Percentiles rank a stretch among this genome's conserved stretches.
phyloP scores from a whole-genome alignment of 2,329 filamentous ascomycete genomes.

The Hypoxylon sp. region DNA sequence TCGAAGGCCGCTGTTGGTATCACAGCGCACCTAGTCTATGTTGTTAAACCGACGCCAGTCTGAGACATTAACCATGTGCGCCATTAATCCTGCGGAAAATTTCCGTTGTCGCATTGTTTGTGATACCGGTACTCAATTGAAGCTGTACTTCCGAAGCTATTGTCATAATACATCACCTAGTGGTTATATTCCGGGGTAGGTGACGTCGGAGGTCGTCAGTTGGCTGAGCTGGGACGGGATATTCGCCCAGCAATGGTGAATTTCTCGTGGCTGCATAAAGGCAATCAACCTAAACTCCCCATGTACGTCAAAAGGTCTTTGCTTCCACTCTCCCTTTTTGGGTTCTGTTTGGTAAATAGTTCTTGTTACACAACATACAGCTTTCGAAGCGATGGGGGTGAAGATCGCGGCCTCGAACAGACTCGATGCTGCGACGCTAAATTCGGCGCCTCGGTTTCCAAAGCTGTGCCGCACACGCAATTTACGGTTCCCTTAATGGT shows the following conservation, averaged over 20 bases:
- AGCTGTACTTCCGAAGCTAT: slow-evolving; percentile 8
- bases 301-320: slow-evolving; percentile 15
- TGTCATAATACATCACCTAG: slow-evolving; percentile 5
- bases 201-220: slow-evolving; percentile 26
- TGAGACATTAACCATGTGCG: slow-evolving; percentile 23
- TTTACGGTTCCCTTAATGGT: slow-evolving; percentile 28
- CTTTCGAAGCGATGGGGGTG: slow-evolving; percentile 22
- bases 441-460: slow-evolving; percentile 25
- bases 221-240: background rate
- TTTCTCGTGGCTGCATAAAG: slow-evolving; percentile 15
- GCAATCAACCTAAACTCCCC: slow-evolving; percentile 12
- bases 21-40: background rate
- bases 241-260: slow-evolving; percentile 3
- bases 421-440: slow-evolving; percentile 41
- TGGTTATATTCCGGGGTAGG: slow-evolving; percentile 37
- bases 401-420: slow-evolving; percentile 39
- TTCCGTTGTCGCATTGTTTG: slow-evolving; percentile 11
- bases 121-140: background rate
- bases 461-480: slow-evolving; percentile 43
- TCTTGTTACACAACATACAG: slow-evolving; percentile 35
- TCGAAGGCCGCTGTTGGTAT: slow-evolving; percentile 3
- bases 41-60: slow-evolving; percentile 8
- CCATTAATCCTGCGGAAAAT: slow-evolving; percentile 2
- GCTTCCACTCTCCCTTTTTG: slow-evolving; percentile 3
- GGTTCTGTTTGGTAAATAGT: slow-evolving; percentile 18